These are phyloP conservation scores for Euphorbia corollata DNA, from an alignment of 441 rosid genomes.

Conservation along the genomic window DNA sequence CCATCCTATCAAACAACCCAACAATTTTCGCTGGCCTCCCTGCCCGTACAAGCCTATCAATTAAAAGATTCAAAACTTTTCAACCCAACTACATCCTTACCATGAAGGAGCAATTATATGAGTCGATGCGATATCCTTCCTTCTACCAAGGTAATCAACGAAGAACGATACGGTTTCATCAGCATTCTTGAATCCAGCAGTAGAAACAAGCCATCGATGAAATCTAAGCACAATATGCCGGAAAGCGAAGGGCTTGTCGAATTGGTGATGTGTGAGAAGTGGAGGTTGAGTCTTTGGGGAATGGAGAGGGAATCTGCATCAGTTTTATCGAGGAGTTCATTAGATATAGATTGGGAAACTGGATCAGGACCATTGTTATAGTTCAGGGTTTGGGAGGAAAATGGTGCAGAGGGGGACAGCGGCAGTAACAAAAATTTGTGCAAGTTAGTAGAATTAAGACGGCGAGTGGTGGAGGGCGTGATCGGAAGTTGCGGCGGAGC, in stretches of 20 bases:
- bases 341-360: conserved; percentile 53
- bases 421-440: conserved; percentile 7
- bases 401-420: conserved; percentile 25
- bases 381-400: conserved; percentile 36
- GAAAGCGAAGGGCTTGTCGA: conserved; percentile 45
- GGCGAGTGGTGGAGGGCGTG: conserved; percentile 13
- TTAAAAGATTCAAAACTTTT: conserved; percentile 42
- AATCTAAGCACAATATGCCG: conserved; percentile 51
- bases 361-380: conserved; percentile 27
- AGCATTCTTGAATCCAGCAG: conserved; percentile 39
- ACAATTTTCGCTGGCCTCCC: conserved; percentile 64
- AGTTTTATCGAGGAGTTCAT: conserved; percentile 44
- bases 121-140: conserved; percentile 77
- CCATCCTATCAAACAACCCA: conserved; percentile 71
- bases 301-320: conserved; percentile 41
- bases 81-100: conserved; percentile 43
- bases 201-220: conserved; percentile 54
- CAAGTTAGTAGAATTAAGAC: conserved; percentile 13
- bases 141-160: conserved; percentile 71
- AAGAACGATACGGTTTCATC: conserved; percentile 74
- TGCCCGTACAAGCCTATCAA: conserved; percentile 70
- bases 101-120: conserved; percentile 46
- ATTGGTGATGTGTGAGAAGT: conserved; percentile 58
- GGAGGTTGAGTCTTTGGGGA: conserved; percentile 54
- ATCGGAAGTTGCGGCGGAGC: conserved; percentile 22